Conservation (phyloP, 1,284 basidiomycete species). For the Leccinum pachyderme region DNA sequence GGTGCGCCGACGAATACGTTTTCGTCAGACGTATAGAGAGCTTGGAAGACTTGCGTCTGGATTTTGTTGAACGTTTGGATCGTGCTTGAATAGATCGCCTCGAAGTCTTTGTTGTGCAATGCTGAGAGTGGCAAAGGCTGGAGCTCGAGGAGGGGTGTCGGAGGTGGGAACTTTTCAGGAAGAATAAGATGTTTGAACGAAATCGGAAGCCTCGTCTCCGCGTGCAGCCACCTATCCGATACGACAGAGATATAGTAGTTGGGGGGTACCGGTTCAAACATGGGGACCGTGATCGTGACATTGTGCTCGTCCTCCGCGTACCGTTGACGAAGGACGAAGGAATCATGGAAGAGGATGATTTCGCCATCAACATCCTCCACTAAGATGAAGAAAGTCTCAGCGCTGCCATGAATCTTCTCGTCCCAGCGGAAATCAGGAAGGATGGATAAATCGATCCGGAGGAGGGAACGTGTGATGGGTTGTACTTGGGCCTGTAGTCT, state of each 20-base stretch:
- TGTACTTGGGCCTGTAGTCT: slow-evolving; percentile 90
- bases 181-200: slow-evolving; percentile 98
- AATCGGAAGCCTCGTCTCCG: slow-evolving; percentile 91
- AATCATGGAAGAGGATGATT: slow-evolving; percentile 91
- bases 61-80: not conserved
- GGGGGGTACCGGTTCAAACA: slow-evolving; percentile 95
- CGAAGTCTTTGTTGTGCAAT: slow-evolving; percentile 28
- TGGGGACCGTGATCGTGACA: slow-evolving; percentile 91
- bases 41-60: slow-evolving; percentile 76
- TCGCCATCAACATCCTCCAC: slow-evolving; percentile 99
- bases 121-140: slow-evolving; percentile 87
- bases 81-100: not conserved
- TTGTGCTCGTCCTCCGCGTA: slow-evolving; percentile 94
- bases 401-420: slow-evolving; percentile 85
- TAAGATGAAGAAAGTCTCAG: slow-evolving; percentile 89
- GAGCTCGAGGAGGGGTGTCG: slow-evolving; percentile 91
- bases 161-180: slow-evolving; percentile 94
- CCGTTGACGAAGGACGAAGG: slow-evolving; percentile 86
- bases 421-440: slow-evolving; percentile 98
- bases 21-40: slow-evolving; percentile 93
- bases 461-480: slow-evolving; percentile 86
- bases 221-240: slow-evolving; percentile 94
- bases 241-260: slow-evolving; percentile 97
- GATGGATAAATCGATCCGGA: slow-evolving; percentile 88
- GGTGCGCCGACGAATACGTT: slow-evolving; percentile 80